Conservation (phyloP, 495 filamentous ascomycete genomes). For the Amniculicola lignicola region DNA sequence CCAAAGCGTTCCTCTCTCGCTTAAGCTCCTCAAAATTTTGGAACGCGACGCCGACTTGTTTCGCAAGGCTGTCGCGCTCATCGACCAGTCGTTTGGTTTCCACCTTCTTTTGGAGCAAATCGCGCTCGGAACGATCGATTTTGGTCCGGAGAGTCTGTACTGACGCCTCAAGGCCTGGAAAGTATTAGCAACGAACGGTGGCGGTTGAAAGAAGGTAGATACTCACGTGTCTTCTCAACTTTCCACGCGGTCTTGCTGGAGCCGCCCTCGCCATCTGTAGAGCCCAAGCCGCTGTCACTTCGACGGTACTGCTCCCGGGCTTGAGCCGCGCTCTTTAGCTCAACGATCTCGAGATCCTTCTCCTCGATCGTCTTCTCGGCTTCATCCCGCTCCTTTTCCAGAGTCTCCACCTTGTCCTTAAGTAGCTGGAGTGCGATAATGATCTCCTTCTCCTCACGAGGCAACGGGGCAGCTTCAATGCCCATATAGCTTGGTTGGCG, state of each 20-base stretch:
- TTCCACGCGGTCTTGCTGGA: constrained; percentile 40
- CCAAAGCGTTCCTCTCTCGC: constrained; percentile 38
- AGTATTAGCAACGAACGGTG: constrained; percentile 5
- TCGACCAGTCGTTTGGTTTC: constrained; percentile 57
- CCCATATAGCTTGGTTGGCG: constrained; percentile 40
- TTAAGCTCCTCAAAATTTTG: constrained; percentile 63
- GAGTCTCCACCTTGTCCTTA: constrained; percentile 60
- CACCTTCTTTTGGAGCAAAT: constrained; percentile 58
- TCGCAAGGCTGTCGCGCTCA: constrained; percentile 63
- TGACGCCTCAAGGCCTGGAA: constrained; percentile 50
- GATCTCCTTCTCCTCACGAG: constrained; percentile 66
- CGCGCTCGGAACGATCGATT: constrained; percentile 58
- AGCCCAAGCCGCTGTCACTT: constrained; percentile 46
- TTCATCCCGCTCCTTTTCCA: constrained; percentile 61
- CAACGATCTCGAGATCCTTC: constrained; percentile 55
- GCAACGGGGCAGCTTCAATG: constrained; percentile 62
- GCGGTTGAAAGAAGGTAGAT: not conserved
- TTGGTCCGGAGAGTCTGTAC: constrained; percentile 56
- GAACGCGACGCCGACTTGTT: constrained; percentile 61
- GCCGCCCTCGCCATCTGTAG: constrained; percentile 46
- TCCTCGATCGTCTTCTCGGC: constrained; percentile 55
- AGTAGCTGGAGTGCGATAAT: constrained; percentile 65
- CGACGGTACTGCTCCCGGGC: constrained; percentile 47
- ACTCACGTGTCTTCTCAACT: constrained; percentile 57
- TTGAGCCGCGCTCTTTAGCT: constrained; percentile 50